These are phyloP conservation scores for Geotrichum candidum DNA, from an alignment of 1,139 yeast species.

Conservation along the genomic window DNA sequence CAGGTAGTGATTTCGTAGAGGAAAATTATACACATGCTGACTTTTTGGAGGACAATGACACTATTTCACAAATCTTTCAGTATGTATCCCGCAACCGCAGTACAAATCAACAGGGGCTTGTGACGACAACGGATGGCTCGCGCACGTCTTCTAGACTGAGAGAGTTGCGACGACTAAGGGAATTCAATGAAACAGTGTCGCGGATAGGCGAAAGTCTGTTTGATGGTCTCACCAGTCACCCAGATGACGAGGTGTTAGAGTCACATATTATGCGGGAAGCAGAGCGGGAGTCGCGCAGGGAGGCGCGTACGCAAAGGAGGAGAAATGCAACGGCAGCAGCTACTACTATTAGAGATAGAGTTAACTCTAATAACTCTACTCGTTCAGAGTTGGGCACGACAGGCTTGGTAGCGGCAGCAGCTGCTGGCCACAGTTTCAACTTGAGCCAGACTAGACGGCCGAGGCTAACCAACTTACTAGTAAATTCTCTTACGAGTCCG, in stretches of 20 bases:
- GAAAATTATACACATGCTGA: not conserved
- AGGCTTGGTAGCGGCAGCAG: not conserved
- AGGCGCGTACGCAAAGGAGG: not conserved
- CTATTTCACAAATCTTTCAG: not conserved
- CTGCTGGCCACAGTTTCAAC: not conserved
- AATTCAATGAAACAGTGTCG: conserved; percentile 2
- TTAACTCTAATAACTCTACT: not conserved
- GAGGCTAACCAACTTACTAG: conserved; percentile 2
- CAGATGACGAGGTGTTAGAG: conserved; percentile 6
- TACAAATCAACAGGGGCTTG: not conserved
- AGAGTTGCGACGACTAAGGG: not conserved
- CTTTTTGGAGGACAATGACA: not conserved
- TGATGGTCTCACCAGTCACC: not conserved
- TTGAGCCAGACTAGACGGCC: not conserved
- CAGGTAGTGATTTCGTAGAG: not conserved
- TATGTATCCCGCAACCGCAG: not conserved
- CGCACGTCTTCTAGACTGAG: conserved; percentile 9
- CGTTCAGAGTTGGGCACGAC: not conserved
- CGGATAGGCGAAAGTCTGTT: not conserved
- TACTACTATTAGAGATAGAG: not conserved
- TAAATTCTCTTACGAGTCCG: conserved; percentile 10
- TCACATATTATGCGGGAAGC: conserved; percentile 1
- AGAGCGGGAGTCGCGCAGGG: conserved; percentile 6
- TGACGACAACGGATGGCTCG: conserved; percentile 1
- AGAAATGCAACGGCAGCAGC: not conserved